Conservation (phyloP, 164 flowering plant genomes). For the Magnolia officinalis region DNA sequence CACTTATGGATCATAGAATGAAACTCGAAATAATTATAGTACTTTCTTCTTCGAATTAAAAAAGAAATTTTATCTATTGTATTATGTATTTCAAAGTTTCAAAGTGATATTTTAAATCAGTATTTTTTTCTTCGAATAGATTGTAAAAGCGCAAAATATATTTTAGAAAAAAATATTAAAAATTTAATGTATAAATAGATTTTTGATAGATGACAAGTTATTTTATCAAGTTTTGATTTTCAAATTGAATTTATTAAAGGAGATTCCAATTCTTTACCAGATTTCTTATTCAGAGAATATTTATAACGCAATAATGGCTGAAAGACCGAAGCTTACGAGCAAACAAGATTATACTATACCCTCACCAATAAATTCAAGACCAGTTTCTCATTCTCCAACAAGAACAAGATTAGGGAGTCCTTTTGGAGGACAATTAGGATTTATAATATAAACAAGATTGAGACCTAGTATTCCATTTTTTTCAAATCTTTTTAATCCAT, state of each 20-base stretch:
- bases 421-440: too few species aligned
- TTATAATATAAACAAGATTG: too few species aligned
- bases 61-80: neutral
- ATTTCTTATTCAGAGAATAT: neutral
- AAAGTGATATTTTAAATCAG: neutral
- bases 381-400: too few species aligned
- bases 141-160: neutral
- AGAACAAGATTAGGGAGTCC: too few species aligned
- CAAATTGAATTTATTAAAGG: neutral
- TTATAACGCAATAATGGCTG: neutral
- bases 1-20: neutral
- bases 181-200: neutral
- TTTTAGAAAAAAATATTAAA: neutral
- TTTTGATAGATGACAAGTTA: neutral
- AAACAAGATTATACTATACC: too few species aligned
- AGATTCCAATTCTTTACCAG: neutral
- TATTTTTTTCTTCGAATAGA: neutral
- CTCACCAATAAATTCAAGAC: too few species aligned
- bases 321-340: too few species aligned
- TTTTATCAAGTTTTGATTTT: neutral
- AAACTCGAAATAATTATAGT: neutral
- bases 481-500: too few species aligned
- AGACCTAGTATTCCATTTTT: too few species aligned
- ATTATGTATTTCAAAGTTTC: neutral
- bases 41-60: too few species aligned